Conservation (phyloP, 305 asterid species). For the Fraxinus floribunda region DNA sequence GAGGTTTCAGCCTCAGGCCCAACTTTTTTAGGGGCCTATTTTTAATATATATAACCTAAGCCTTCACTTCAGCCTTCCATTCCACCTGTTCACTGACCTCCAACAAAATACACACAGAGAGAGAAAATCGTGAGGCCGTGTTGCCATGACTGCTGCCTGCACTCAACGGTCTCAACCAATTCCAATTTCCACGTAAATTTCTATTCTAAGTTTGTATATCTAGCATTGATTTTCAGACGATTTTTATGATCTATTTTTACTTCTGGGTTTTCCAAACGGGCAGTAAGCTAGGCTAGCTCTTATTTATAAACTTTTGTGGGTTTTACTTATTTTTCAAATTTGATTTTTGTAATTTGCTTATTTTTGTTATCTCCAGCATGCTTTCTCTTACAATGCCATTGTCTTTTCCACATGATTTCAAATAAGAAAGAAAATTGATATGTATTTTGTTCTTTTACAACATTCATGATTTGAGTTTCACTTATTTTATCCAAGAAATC, state of each 20-base stretch:
- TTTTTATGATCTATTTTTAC: not conserved
- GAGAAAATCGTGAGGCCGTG: too few relatives aligned
- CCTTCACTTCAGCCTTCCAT: too few relatives aligned
- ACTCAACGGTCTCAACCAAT: not conserved
- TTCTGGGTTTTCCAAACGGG: not conserved
- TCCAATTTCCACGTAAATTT: not conserved
- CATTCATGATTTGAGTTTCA: conserved; percentile 29
- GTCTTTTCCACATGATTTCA: too few relatives aligned
- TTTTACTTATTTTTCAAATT: not conserved
- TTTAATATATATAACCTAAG: too few relatives aligned
- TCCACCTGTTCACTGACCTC: too few relatives aligned
- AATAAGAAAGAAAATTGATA: not conserved
- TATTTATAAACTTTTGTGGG: not conserved
- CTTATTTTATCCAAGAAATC: conserved; percentile 7
- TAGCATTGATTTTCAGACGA: not conserved
- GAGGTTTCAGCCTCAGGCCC: too few relatives aligned
- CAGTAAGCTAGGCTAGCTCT: not conserved
- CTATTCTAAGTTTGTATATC: not conserved
- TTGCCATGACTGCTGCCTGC: too few relatives aligned
- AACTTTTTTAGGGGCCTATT: too few relatives aligned
- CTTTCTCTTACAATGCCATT: not conserved
- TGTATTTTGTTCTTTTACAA: not conserved
- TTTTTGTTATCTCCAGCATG: not conserved
- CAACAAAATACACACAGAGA: too few relatives aligned
- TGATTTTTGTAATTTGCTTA: not conserved